Evolutionary conservation across 2,329 filamentous ascomycete species (phyloP).

Genomic region (Diplodia mutila): DNA sequence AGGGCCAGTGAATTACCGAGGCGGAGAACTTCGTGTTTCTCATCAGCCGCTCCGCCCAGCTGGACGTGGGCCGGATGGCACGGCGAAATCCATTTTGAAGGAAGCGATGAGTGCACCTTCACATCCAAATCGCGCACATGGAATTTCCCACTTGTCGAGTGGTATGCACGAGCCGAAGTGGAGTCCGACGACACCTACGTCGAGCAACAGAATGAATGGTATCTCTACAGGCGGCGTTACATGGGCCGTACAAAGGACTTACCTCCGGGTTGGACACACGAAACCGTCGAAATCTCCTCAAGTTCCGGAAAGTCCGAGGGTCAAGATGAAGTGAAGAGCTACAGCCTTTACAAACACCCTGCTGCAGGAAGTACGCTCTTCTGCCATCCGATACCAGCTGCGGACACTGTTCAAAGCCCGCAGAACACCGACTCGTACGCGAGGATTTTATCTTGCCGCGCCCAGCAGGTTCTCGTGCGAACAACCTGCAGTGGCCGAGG

Average conservation of each 20-base stretch:
- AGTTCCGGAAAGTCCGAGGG: not conserved
- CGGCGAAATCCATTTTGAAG: not conserved
- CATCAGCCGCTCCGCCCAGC: not conserved
- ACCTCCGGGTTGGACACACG: not conserved
- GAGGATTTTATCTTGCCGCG: not conserved
- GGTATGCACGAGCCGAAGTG: not conserved
- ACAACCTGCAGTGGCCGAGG: not conserved
- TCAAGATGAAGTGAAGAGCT: not conserved
- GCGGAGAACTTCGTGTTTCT: not conserved
- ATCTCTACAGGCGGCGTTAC: not conserved
- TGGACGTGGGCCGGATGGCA: not conserved
- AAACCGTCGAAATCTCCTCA: not conserved
- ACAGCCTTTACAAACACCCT: not conserved
- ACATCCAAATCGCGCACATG: not conserved
- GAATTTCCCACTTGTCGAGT: not conserved
- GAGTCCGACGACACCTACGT: not conserved
- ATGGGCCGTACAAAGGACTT: not conserved
- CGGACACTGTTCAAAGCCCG: not conserved
- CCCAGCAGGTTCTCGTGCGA: not conserved
- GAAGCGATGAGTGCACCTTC: not conserved
- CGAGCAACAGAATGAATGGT: not conserved
- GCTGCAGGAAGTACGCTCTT: not conserved
- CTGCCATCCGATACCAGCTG: not conserved
- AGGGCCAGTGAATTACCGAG: not conserved
- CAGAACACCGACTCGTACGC: not conserved